Percentiles rank a stretch among this genome's conserved stretches.
Conservation (phyloP, 768 basidiomycete species). For the Tricholoma matsutake region DNA sequence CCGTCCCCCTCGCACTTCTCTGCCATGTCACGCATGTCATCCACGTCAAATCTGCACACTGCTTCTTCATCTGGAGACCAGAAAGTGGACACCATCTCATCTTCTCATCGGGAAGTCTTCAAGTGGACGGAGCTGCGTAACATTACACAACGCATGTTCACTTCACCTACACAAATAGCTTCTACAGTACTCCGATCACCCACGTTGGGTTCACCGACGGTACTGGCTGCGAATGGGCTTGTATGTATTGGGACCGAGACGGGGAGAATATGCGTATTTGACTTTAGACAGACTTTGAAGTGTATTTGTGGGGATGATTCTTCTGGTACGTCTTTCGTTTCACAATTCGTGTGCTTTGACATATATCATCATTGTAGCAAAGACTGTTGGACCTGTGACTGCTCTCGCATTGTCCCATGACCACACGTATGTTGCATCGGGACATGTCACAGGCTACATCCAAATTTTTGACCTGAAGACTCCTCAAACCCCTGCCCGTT, state of each 20-base stretch:
- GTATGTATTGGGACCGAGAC: slow-evolving; percentile 85
- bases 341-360: slow-evolving; percentile 5
- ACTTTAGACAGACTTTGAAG: slow-evolving; percentile 84
- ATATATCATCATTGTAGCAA: slow-evolving; percentile 40
- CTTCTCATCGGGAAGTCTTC: slow-evolving; percentile 56
- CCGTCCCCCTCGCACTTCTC: slow-evolving; percentile 65
- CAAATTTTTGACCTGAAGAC: slow-evolving; percentile 81
- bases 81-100: slow-evolving; percentile 15
- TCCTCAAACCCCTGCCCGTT: slow-evolving; percentile 64
- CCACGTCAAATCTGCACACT: slow-evolving; percentile 47
- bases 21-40: slow-evolving; percentile 67
- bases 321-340: slow-evolving; percentile 43
- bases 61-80: slow-evolving; percentile 24
- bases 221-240: slow-evolving; percentile 80
- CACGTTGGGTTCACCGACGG: slow-evolving; percentile 66
- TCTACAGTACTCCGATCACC: slow-evolving; percentile 59
- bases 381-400: slow-evolving; percentile 72
- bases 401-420: slow-evolving; percentile 90
- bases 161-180: slow-evolving; percentile 53
- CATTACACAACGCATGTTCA: slow-evolving; percentile 56
- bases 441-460: slow-evolving; percentile 81
- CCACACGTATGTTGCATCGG: slow-evolving; percentile 88
- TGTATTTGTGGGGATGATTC: slow-evolving; percentile 73
- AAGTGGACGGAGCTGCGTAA: slow-evolving; percentile 69
- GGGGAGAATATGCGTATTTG: slow-evolving; percentile 80